A percentile compares a stretch with the other conserved stretches of the same genome.
Evolutionary conservation across 2,329 filamentous ascomycete species (phyloP).

Genomic region (Raffaelea albimanens): DNA sequence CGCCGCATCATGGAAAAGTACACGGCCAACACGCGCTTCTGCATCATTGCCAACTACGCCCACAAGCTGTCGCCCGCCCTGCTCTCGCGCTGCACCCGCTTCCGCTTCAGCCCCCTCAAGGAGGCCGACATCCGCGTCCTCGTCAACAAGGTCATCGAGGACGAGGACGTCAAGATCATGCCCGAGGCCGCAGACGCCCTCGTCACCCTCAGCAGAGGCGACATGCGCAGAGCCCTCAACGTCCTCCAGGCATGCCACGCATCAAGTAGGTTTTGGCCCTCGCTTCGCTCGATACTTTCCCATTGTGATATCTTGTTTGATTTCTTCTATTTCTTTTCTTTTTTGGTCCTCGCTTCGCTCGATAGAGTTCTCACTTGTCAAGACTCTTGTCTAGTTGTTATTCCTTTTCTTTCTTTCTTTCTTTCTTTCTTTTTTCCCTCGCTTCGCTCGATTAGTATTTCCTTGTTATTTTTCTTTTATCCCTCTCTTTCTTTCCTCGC

Average conservation of each 20-base stretch:
- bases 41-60: constrained; percentile 97
- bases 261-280: constrained; percentile 52
- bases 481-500: no score
- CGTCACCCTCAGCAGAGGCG: constrained; percentile 81
- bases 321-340: no score
- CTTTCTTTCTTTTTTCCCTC: constrained; percentile 5
- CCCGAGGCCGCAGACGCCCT: constrained; percentile 73
- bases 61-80: constrained; percentile 94
- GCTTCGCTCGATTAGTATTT: no score
- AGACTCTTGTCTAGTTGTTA: no score
- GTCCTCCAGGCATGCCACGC: constrained; percentile 95
- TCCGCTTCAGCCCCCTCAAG: constrained; percentile 89
- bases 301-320: no score
- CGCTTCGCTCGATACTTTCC: no score
- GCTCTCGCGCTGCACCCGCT: constrained; percentile 86
- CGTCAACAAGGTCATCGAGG: constrained; percentile 81
- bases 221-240: constrained; percentile 92
- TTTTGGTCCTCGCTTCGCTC: no score
- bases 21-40: constrained; percentile 94
- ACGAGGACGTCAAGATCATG: constrained; percentile 78
- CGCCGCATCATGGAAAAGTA: constrained; percentile 99
- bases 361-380: no score
- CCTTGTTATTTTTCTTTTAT: background rate
- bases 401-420: background rate
- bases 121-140: constrained; percentile 74